Evolutionary conservation across 1,284 basidiomycete species (phyloP).

Genomic region (Boletus subluridellus): DNA sequence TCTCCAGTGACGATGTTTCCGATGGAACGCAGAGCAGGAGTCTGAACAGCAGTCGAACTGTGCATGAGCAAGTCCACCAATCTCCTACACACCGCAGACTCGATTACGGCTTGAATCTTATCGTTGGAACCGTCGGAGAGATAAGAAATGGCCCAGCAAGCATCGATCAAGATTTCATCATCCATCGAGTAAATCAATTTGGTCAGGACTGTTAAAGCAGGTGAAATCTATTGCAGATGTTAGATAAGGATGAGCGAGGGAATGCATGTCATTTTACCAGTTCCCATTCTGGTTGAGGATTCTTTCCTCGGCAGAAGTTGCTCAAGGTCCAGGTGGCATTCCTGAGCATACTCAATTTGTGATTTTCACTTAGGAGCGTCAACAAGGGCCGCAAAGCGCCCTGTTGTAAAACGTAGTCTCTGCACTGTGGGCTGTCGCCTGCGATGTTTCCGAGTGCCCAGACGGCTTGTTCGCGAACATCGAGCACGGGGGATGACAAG

Average conservation of each 20-base stretch:
- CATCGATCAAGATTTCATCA: conserved; percentile 98
- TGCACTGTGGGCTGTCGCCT: conserved; percentile 90
- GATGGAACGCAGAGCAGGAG: conserved; percentile 94
- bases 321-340: conserved; percentile 98
- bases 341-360: conserved; percentile 95
- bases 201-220: conserved; percentile 92
- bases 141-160: conserved; percentile 99
- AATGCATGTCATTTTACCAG: conserved; percentile 49
- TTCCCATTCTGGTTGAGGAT: conserved; percentile 94
- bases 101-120: conserved; percentile 99
- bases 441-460: conserved; percentile 98
- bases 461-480: conserved; percentile 95
- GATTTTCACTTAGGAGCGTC: conserved; percentile 74
- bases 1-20: conserved; percentile 99
- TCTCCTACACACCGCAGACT: conserved; percentile 95
- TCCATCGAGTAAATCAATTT: conserved; percentile 99
- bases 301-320: conserved; percentile 97
- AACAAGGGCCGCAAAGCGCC: conserved; percentile 73
- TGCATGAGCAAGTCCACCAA: conserved; percentile 98
- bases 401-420: conserved; percentile 83
- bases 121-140: conserved; percentile 99
- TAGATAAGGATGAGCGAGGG: conserved; percentile 7
- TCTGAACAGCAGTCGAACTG: conserved; percentile 96
- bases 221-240: conserved; percentile 72
- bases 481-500: conserved; percentile 80